Evolutionary conservation across 1,284 basidiomycete genomes (phyloP), one percentile per base, ranked within the genome.

Genomic region (Ganoderma resinaceum): DNA sequence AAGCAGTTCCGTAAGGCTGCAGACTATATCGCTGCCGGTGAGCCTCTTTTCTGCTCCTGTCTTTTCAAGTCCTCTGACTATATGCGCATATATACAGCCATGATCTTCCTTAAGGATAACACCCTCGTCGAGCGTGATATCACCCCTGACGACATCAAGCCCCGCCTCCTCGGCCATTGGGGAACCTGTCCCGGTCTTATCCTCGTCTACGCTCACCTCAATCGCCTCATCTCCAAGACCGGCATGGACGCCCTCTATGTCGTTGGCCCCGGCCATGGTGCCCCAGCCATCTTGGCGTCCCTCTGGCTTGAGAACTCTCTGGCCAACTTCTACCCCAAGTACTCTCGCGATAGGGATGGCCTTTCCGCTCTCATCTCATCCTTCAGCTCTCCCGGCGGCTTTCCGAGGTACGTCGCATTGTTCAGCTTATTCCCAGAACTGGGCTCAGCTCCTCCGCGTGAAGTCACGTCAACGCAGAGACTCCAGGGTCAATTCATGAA

Each of bases 401-500:
- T 91, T 73, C 89, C 89, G 1, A 89, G 89, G 89, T 83, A 70
- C 49, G 79, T 33, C 20, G 20, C 26, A 16, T 5, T 5, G 20
- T 49, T 18, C 16, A 33, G 4, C 8, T 33, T 20, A 9, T 33
- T 9, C 31, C 18, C 2, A 26, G n/a, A 26, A 26, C 26, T 2
- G 2, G n/a, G 23, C 40, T 61, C 3, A 58, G 6, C 49, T 31
- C 14, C 55, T 40, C 57, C 64, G 67, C 46, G 38, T 72, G 2
- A 64, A 90, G 89, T 76, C 91, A 91, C 68, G 88, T 93, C 75
- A 92, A 92, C 67, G 91, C 93, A 0, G 88, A 93, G 79, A 95
- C 93, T 0, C 95, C 95, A 26, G 95, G 95, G 8, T 85, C 89
- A 3, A 95, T 97, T 71, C 95, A 97, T 75, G 95, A 97, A 81